These are phyloP conservation scores for Trichothecium sympodiale DNA, from an alignment of 2,329 filamentous ascomycete genomes.

Conservation along the genomic window DNA sequence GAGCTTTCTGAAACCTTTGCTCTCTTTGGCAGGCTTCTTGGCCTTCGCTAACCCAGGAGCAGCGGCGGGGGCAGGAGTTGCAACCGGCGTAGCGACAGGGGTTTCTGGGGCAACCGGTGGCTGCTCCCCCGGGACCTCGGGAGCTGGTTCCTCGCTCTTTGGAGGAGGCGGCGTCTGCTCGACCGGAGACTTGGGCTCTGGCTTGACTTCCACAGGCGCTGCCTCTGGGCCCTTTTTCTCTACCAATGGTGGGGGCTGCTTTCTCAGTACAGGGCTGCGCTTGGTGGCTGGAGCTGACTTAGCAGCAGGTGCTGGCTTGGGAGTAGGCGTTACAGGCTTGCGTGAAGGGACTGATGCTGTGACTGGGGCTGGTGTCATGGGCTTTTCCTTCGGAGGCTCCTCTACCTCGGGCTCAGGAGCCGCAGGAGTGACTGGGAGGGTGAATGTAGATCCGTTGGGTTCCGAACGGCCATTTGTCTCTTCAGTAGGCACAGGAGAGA, in stretches of 20 bases:
- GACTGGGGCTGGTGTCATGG: slow-evolving; percentile 5
- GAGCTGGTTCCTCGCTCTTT: slow-evolving; percentile 5
- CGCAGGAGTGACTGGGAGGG: slow-evolving; percentile 2
- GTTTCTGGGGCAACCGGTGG: slow-evolving; percentile 20
- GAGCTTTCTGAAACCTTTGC: slow-evolving; percentile 50
- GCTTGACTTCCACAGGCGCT: background rate
- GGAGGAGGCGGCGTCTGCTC: slow-evolving; percentile 10
- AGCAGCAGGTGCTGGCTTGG: slow-evolving; percentile 3
- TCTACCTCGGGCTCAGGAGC: slow-evolving; percentile 32
- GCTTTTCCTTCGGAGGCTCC: slow-evolving; percentile 12
- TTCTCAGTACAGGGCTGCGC: background rate
- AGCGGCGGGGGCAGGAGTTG: slow-evolving; percentile 1
- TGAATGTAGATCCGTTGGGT: slow-evolving; percentile 3
- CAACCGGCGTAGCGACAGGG: background rate
- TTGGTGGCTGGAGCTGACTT: background rate
- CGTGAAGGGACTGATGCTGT: slow-evolving; percentile 4
- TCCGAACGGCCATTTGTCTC: slow-evolving; percentile 4
- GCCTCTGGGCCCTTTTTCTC: background rate
- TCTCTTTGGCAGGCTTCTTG: slow-evolving; percentile 37
- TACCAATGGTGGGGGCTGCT: background rate
- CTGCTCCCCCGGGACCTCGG: background rate
- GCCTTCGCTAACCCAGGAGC: slow-evolving; percentile 6
- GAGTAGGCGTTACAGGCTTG: slow-evolving; percentile 1
- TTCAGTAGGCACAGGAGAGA: slow-evolving; percentile 21
- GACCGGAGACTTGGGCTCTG: slow-evolving; percentile 1